Evolutionary conservation across 352 stramenopile genomes (phyloP).

Genomic region (Phytopythium delawarense): DNA sequence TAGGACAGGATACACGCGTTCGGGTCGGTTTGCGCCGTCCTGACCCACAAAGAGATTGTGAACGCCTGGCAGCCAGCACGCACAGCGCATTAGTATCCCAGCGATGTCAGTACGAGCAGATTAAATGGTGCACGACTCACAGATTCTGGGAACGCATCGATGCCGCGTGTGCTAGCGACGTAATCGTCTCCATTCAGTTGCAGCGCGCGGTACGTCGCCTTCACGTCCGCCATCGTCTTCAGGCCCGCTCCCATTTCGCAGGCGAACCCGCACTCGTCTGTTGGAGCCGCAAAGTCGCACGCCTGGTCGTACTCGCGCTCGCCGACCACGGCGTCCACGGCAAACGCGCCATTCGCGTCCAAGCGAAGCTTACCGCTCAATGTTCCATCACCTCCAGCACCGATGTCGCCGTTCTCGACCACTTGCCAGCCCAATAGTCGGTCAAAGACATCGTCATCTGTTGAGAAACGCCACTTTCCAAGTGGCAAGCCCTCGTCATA

Average conservation of each 20-base stretch:
- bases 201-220: conserved; percentile 29
- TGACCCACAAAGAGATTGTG: conserved; percentile 62
- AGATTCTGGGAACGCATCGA: conserved; percentile 36
- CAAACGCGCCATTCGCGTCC: conserved; percentile 52
- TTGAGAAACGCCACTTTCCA: conserved; percentile 25
- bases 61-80: conserved; percentile 26
- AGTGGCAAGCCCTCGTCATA: conserved; percentile 37
- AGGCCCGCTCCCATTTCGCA: conserved; percentile 47
- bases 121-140: conserved; percentile 13
- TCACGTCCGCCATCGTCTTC: conserved; percentile 9
- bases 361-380: conserved; percentile 23
- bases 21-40: conserved; percentile 26
- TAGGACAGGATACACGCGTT: conserved; percentile 52
- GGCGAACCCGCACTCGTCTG: conserved; percentile 38
- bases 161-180: conserved; percentile 23
- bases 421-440: conserved; percentile 36
- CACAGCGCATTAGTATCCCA: not conserved
- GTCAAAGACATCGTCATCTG: not conserved
- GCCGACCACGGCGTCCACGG: conserved; percentile 51
- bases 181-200: conserved; percentile 34
- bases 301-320: conserved; percentile 61
- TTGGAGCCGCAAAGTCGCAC: conserved; percentile 56
- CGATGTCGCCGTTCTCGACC: conserved; percentile 41
- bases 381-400: not conserved
- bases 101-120: not conserved